Conservation (phyloP, 176 grass and related monocot species). For the Phragmites australis region DNA sequence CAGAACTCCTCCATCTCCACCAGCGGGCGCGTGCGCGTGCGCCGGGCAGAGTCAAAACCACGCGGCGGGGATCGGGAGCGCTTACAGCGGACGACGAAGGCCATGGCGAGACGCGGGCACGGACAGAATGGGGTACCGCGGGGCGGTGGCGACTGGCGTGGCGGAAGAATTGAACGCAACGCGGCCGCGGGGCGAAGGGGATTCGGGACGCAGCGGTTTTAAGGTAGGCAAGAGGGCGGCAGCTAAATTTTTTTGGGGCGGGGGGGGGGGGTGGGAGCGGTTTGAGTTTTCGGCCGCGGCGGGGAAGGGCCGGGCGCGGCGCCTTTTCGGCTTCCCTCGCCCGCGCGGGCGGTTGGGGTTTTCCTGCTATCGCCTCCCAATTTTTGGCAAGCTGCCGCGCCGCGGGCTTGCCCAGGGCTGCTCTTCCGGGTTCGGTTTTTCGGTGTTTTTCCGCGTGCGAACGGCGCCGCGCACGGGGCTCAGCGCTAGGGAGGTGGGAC, state of each 20-base stretch:
- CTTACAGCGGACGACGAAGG: constrained; percentile 9
- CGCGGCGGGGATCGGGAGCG: constrained; percentile 12
- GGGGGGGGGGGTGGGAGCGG: no score
- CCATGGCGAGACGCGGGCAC: neutral
- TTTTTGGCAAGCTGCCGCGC: constrained; percentile 17
- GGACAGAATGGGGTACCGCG: no score
- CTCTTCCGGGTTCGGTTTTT: no score
- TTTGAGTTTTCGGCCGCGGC: constrained; percentile 30
- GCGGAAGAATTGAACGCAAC: neutral
- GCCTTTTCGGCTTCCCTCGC: constrained; percentile 15
- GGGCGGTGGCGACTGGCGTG: no score
- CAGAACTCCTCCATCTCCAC: neutral
- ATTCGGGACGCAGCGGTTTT: neutral
- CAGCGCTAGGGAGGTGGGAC: no score
- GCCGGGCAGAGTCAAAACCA: neutral
- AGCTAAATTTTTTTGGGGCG: constrained; percentile 24
- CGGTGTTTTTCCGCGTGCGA: no score
- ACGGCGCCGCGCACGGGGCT: no score
- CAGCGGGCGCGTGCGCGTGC: neutral
- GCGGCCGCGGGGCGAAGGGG: neutral
- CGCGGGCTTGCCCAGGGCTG: no score
- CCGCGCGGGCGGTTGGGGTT: neutral
- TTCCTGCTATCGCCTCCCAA: neutral
- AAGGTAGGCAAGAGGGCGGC: constrained; percentile 38
- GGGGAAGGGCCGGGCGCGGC: neutral